Base-by-base conservation (phyloP, 2,329 filamentous ascomycete species). In the Alternaria alternata region DNA sequence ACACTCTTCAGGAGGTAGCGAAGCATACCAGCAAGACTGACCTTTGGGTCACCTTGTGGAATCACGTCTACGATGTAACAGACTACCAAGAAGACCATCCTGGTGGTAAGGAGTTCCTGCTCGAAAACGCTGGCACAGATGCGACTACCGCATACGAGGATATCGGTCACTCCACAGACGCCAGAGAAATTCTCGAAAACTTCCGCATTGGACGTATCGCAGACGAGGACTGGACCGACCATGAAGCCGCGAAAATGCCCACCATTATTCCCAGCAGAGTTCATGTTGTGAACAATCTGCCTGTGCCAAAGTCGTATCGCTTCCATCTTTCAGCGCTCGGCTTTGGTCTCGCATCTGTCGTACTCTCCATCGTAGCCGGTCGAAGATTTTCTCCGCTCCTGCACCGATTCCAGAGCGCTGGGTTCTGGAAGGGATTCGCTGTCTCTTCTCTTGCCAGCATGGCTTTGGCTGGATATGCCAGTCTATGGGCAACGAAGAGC, bases 51-150 rank as follows among this genome's bases (percentile, higher is more conserved):
- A 81, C 85, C 0, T 73, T 86, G 3, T 57, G 54, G 55, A 61
- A 61, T 14, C 44, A 62, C 75, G 87, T 89, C 3, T 89, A 88
- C 68, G 79, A 89, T 71, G 78, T 88, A 11, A 84, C 87, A 1
- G 80, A 83, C 42, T 89, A 89, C 63, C 62, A 86, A 2, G 76
- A 84, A 32, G 87, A 89, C 56, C 88, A 89, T 62, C 88, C 88
- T 1, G 72, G 72, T 12, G 81, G 81, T 14, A 70, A 71, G 24
- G 80, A 81, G 7, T 73, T 80, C 14, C 69, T 83, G 1, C 51
- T 78, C 18, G 80, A 83, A 28, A 68, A 78, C 32, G 81, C 79
- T 28, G 81, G 81, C n/a, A 71, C 70, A 34, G 81, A 83, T 62
- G 81, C 79, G 1, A 82, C 81, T 0, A 72, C 63, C 8, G 80